phyloP scores from a whole-genome alignment of 2,329 filamentous ascomycete species.

The Metarhizium anisopliae region DNA sequence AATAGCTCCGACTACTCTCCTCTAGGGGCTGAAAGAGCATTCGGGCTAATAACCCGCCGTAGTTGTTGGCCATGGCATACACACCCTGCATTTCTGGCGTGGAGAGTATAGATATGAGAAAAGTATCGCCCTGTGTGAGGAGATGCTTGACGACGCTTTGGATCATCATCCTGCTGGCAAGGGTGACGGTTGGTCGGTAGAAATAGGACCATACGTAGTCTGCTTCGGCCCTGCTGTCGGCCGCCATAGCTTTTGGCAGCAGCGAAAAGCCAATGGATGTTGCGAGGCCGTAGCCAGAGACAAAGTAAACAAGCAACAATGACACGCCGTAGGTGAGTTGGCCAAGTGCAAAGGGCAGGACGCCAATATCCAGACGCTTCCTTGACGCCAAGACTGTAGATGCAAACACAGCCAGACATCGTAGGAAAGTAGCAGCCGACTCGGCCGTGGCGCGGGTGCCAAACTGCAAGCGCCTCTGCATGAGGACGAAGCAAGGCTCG shows the following conservation, averaged over 20 bases:
- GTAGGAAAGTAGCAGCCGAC: slow-evolving; percentile 67
- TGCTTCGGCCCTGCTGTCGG: slow-evolving; percentile 5
- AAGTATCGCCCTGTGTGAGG: slow-evolving; percentile 87
- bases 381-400: slow-evolving; percentile 55
- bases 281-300: slow-evolving; percentile 50
- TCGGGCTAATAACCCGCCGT: slow-evolving; percentile 79
- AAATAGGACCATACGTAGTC: slow-evolving; percentile 54
- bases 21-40: slow-evolving; percentile 92
- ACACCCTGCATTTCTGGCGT: slow-evolving; percentile 75
- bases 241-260: slow-evolving; percentile 34
- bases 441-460: slow-evolving; percentile 75
- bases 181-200: slow-evolving; percentile 57
- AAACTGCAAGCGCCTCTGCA: slow-evolving; percentile 75
- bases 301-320: slow-evolving; percentile 61
- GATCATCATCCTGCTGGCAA: slow-evolving; percentile 75
- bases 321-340: slow-evolving; percentile 67
- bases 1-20: slow-evolving; percentile 84
- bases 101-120: slow-evolving; percentile 73
- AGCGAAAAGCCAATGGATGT: slow-evolving; percentile 59
- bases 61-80: slow-evolving; percentile 91
- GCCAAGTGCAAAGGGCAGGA: slow-evolving; percentile 81
- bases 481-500: slow-evolving; percentile 82
- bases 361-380: slow-evolving; percentile 49
- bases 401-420: slow-evolving; percentile 67
- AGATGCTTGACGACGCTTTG: slow-evolving; percentile 89